phyloP scores from a whole-genome alignment of 371 early-diverging fungal species.

The Haplosporangium sp. region DNA sequence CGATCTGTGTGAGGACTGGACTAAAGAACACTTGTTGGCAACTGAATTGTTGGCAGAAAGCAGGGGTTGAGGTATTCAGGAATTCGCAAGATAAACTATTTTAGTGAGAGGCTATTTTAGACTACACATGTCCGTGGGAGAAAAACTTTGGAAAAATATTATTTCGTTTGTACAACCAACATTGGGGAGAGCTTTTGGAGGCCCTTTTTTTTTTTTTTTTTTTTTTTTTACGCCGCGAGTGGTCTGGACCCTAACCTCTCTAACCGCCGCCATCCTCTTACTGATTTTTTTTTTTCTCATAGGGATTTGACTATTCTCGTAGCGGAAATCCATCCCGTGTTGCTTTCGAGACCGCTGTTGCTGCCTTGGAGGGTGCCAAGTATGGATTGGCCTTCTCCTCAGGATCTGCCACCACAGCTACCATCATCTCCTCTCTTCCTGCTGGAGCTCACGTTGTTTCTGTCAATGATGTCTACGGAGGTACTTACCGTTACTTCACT shows the following conservation, averaged over 20 bases:
- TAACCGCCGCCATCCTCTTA: background rate
- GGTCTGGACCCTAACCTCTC: conserved; percentile 6
- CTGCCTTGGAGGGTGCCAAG: conserved; percentile 91
- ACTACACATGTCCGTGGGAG: conserved; percentile 32
- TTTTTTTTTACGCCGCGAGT: too few relatives aligned
- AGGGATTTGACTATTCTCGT: conserved; percentile 97
- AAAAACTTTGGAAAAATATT: conserved; percentile 4
- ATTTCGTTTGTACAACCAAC: too few relatives aligned
- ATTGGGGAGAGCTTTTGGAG: background rate
- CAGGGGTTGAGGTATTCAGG: background rate
- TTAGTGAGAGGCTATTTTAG: background rate
- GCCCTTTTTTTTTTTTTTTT: too few relatives aligned
- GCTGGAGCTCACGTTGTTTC: conserved; percentile 88
- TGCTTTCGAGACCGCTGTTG: conserved; percentile 92
- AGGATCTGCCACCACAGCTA: conserved; percentile 93
- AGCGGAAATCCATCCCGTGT: conserved; percentile 94
- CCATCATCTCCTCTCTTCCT: conserved; percentile 80
- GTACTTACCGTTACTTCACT: conserved; percentile 96
- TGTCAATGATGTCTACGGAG: conserved; percentile 98
- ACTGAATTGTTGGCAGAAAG: background rate
- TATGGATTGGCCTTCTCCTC: conserved; percentile 95
- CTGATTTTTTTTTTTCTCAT: background rate
- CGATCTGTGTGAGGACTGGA: background rate
- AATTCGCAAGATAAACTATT: background rate
- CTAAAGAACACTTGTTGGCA: background rate